These are phyloP conservation scores for Nemania serpens DNA, from an alignment of 2,329 filamentous ascomycete genomes.

Conservation along the genomic window DNA sequence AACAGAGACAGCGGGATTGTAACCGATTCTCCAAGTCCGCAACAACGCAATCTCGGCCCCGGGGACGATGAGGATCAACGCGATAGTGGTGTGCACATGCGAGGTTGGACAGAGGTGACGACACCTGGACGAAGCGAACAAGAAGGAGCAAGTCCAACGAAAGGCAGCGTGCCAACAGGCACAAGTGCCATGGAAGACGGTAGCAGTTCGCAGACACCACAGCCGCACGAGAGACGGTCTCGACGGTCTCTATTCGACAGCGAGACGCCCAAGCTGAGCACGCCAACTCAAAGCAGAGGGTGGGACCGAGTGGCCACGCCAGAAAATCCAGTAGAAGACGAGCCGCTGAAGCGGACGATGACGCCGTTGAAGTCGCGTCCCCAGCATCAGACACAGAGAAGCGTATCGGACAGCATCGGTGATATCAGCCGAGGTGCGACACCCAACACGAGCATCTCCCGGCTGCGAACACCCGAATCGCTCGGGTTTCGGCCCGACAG, in stretches of 20 bases:
- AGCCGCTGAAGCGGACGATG: slow-evolving; percentile 15
- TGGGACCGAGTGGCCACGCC: slow-evolving; percentile 21
- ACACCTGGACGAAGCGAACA: slow-evolving; percentile 34
- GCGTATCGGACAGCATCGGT: slow-evolving; percentile 47
- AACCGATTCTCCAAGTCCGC: slow-evolving; percentile 50
- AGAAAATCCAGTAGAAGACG: slow-evolving; percentile 19
- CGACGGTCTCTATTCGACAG: slow-evolving; percentile 34
- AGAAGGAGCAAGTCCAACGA: slow-evolving; percentile 32
- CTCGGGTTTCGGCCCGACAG: slow-evolving; percentile 66
- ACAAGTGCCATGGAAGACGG: slow-evolving; percentile 48
- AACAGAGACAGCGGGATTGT: slow-evolving; percentile 58
- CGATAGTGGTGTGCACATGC: slow-evolving; percentile 63
- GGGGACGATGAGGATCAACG: slow-evolving; percentile 46
- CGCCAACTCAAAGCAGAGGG: slow-evolving; percentile 26
- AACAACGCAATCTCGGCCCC: slow-evolving; percentile 41
- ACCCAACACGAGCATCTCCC: slow-evolving; percentile 59
- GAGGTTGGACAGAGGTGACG: slow-evolving; percentile 49
- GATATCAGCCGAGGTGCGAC: slow-evolving; percentile 29
- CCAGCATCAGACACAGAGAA: slow-evolving; percentile 35
- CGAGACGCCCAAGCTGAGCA: slow-evolving; percentile 36
- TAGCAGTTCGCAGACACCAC: slow-evolving; percentile 45
- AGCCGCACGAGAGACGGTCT: slow-evolving; percentile 37
- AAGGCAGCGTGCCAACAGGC: slow-evolving; percentile 40
- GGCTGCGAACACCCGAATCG: slow-evolving; percentile 59
- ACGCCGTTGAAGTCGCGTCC: slow-evolving; percentile 28